Evolutionary conservation across 2,329 filamentous ascomycete species (phyloP).

Genomic region (Ascosphaera acerosa): DNA sequence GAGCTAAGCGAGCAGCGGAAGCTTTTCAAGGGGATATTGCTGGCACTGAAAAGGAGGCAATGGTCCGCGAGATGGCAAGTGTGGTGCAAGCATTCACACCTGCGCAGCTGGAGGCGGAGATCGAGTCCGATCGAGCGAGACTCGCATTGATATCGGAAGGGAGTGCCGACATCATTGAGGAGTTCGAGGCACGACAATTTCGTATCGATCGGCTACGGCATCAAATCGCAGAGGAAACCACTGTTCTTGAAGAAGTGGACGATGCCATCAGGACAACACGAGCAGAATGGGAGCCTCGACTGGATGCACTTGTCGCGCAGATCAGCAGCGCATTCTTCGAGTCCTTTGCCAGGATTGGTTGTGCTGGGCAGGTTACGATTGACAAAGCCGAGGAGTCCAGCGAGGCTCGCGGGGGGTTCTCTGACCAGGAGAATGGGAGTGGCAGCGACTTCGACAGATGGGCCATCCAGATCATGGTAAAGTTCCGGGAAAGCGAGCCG

Average conservation of each 20-base stretch:
- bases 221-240: constrained; percentile 30
- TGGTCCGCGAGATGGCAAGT: constrained; percentile 2
- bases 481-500: constrained; percentile 68
- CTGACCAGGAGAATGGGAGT: constrained; percentile 10
- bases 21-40: constrained; percentile 6
- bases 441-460: constrained; percentile 70
- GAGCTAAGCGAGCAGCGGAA: constrained; percentile 5
- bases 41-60: not conserved
- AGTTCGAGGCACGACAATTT: constrained; percentile 47
- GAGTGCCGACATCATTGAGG: constrained; percentile 46
- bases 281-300: constrained; percentile 52
- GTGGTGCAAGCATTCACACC: constrained; percentile 22
- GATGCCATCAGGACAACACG: constrained; percentile 39
- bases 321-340: constrained; percentile 82
- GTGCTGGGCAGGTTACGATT: constrained; percentile 69
- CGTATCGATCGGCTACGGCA: constrained; percentile 41
- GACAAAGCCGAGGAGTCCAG: constrained; percentile 43
- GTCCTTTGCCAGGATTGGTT: constrained; percentile 85
- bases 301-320: constrained; percentile 50
- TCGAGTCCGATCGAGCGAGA: constrained; percentile 46
- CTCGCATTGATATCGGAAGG: constrained; percentile 59
- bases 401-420: too few relatives aligned
- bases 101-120: constrained; percentile 44
- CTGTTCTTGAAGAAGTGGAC: constrained; percentile 29
- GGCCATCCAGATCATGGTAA: constrained; percentile 83